Conservation (phyloP, 2,329 filamentous ascomycete species). For the Ascochyta viciae-villosae region DNA sequence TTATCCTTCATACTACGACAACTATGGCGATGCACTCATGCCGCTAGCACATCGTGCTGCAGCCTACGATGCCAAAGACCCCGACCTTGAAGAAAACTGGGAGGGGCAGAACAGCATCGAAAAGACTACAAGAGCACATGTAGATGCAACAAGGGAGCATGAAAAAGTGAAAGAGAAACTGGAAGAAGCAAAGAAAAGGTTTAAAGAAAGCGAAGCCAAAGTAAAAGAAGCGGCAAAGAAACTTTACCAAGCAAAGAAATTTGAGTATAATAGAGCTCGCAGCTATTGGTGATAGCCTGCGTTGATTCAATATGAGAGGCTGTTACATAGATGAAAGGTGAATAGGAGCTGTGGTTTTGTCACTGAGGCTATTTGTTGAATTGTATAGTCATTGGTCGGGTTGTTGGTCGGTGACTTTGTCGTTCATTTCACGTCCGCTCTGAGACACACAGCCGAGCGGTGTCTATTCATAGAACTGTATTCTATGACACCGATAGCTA, state of each 20-base stretch:
- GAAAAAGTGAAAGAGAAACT: conserved; percentile 4
- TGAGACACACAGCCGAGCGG: too few relatives aligned
- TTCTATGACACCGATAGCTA: too few relatives aligned
- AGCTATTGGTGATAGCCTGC: neutral
- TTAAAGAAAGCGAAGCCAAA: conserved; percentile 8
- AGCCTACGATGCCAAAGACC: neutral
- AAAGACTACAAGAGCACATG: conserved; percentile 1
- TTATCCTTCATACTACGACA: neutral
- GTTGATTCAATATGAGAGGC: too few relatives aligned
- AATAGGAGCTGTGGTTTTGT: too few relatives aligned
- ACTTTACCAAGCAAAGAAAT: neutral
- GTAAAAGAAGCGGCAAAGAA: neutral
- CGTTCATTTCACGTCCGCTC: too few relatives aligned
- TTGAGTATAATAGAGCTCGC: neutral
- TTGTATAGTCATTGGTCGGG: too few relatives aligned
- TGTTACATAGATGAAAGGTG: too few relatives aligned
- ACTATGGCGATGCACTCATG: neutral
- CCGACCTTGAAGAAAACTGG: neutral
- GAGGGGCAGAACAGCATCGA: neutral
- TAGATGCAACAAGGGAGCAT: neutral
- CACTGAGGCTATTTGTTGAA: too few relatives aligned
- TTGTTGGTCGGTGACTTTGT: too few relatives aligned
- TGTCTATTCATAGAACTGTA: too few relatives aligned
- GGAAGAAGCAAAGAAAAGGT: neutral
- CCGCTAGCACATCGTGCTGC: neutral